These are phyloP conservation scores for Elsinoe batatas DNA, from an alignment of 2,329 filamentous ascomycete species.

Conservation along the genomic window DNA sequence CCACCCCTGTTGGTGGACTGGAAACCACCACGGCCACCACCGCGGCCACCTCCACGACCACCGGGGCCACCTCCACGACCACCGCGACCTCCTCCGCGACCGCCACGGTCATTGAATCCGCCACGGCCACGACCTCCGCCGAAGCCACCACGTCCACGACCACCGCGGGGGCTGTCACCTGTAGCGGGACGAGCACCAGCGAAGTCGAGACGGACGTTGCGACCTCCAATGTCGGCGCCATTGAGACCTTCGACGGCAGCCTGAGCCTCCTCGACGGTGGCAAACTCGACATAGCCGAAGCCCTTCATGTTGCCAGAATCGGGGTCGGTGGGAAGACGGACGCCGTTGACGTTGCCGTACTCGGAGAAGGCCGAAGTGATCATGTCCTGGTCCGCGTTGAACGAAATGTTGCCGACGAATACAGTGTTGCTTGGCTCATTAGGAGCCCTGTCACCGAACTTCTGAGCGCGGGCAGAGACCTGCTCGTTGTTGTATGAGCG, in stretches of 20 bases:
- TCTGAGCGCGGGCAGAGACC: slow-evolving; percentile 48
- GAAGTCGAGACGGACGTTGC: slow-evolving; percentile 74
- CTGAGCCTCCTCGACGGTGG: slow-evolving; percentile 72
- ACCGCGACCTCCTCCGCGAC: slow-evolving; percentile 43
- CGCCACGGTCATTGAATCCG: slow-evolving; percentile 31
- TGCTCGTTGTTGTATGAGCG: slow-evolving; percentile 43
- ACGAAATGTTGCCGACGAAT: slow-evolving; percentile 85
- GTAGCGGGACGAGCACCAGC: slow-evolving; percentile 46
- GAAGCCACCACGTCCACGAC: slow-evolving; percentile 27
- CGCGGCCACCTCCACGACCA: slow-evolving; percentile 41
- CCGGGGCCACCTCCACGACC: slow-evolving; percentile 44
- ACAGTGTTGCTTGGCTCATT: slow-evolving; percentile 77
- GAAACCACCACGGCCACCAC: slow-evolving; percentile 41
- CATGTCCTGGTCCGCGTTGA: slow-evolving; percentile 67
- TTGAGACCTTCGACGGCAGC: slow-evolving; percentile 60
- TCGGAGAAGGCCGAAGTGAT: slow-evolving; percentile 66
- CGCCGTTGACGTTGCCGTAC: slow-evolving; percentile 60
- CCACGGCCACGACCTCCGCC: slow-evolving; percentile 25
- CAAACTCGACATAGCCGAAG: slow-evolving; percentile 83
- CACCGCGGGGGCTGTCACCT: slow-evolving; percentile 35
- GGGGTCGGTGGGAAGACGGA: slow-evolving; percentile 81
- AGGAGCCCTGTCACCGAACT: slow-evolving; percentile 63
- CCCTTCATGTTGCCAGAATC: slow-evolving; percentile 80
- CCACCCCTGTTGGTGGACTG: slow-evolving; percentile 41
- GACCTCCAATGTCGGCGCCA: slow-evolving; percentile 61